Percentiles rank a stretch among this genome's conserved stretches.
Evolutionary conservation across 1,284 basidiomycete species (phyloP).

Genomic region (Trichosporon sp.): DNA sequence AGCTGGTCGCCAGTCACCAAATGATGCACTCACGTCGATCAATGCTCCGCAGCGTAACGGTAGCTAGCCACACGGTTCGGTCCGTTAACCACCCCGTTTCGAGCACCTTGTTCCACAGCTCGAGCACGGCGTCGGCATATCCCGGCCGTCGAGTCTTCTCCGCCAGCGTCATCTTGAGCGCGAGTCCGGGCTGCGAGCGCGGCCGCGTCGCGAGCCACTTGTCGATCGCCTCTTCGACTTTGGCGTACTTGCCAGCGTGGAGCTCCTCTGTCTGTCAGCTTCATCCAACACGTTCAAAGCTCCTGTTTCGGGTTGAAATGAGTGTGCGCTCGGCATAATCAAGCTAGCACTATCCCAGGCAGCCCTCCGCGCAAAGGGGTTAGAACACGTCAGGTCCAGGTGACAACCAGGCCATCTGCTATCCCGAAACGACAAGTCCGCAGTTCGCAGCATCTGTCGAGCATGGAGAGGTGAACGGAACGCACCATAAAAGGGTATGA

Average conservation of each 20-base stretch:
- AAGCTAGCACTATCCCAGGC: too few relatives aligned
- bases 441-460: neutral
- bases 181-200: constrained; percentile 40
- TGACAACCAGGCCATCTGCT: too few relatives aligned
- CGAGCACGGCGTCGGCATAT: constrained; percentile 16
- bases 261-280: constrained; percentile 30
- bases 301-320: too few relatives aligned
- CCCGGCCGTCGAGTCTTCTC: neutral
- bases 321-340: too few relatives aligned
- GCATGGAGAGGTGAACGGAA: neutral
- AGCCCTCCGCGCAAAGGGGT: too few relatives aligned
- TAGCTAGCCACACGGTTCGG: constrained; percentile 27
- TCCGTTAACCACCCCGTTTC: constrained; percentile 25
- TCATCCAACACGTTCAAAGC: too few relatives aligned
- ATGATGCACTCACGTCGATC: constrained; percentile 27
- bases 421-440: too few relatives aligned
- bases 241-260: constrained; percentile 21
- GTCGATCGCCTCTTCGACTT: constrained; percentile 24
- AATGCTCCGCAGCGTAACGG: constrained; percentile 25
- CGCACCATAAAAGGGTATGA: constrained; percentile 36
- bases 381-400: too few relatives aligned
- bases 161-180: neutral
- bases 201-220: constrained; percentile 38
- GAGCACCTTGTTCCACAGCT: constrained; percentile 24
- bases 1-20: too few relatives aligned